Conservation (phyloP, 305 asterid species). For the Fraxinus floribunda region DNA sequence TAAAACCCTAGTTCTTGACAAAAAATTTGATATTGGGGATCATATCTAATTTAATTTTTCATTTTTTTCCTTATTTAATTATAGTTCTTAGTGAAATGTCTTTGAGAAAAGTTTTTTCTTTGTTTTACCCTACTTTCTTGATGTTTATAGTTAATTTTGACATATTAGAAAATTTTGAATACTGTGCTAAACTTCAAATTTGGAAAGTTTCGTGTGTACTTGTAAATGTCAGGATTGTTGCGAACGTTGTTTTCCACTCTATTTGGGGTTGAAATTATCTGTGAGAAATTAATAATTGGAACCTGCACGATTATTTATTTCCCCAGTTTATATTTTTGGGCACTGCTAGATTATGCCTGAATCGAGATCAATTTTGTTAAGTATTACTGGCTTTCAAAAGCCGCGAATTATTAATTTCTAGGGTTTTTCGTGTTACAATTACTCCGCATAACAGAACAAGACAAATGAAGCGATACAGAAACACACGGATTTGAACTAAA, state of each 20-base stretch:
- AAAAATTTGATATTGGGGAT: not conserved
- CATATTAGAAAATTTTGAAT: not conserved
- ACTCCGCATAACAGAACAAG: not conserved
- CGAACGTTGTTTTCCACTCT: not conserved
- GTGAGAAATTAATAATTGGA: conserved; percentile 9
- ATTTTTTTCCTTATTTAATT: not conserved
- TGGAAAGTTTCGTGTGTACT: not conserved
- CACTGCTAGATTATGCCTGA: not conserved
- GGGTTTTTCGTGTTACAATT: not conserved
- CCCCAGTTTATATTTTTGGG: conserved; percentile 14
- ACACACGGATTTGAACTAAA: not conserved
- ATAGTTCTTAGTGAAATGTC: not conserved
- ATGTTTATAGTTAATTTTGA: not conserved
- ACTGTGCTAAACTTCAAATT: not conserved
- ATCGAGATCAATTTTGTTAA: not conserved
- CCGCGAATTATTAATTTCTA: conserved; percentile 10
- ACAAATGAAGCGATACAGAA: not conserved
- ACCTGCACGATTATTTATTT: conserved; percentile 12
- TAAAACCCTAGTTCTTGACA: not conserved
- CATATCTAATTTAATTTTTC: not conserved
- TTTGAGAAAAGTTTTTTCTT: not conserved
- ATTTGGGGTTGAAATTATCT: not conserved
- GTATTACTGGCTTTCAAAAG: conserved; percentile 10
- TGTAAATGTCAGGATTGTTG: not conserved
- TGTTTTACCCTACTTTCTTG: conserved; percentile 2